A percentile compares a stretch with the other conserved stretches of the same genome.
These are phyloP conservation scores for Lachancea thermotolerans DNA, from an alignment of 805 yeast genomes.

Conservation along the genomic window DNA sequence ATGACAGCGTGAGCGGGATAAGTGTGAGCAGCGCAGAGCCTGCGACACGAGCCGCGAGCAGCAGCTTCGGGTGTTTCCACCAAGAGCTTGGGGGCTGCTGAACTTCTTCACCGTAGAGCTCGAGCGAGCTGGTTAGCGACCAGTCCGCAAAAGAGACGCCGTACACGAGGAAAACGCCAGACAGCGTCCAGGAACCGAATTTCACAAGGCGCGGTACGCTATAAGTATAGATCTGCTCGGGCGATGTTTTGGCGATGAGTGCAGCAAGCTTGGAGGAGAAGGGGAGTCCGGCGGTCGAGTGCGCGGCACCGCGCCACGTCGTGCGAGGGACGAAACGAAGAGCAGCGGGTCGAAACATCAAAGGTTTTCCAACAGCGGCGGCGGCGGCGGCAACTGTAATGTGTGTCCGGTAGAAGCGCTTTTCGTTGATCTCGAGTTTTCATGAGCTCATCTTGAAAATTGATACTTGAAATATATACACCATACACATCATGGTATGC, in stretches of 20 bases:
- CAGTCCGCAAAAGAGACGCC: constrained; percentile 26
- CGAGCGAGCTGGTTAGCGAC: constrained; percentile 20
- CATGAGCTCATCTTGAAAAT: too few relatives aligned
- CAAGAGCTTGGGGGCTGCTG: background rate
- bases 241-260: constrained; percentile 16
- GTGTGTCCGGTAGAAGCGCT: too few relatives aligned
- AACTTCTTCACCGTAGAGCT: constrained; percentile 3
- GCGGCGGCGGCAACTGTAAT: too few relatives aligned
- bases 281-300: constrained; percentile 8
- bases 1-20: constrained; percentile 24
- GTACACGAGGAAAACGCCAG: constrained; percentile 24
- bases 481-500: too few relatives aligned
- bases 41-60: constrained; percentile 15
- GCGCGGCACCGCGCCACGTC: background rate
- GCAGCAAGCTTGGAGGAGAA: constrained; percentile 17
- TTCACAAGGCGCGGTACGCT: constrained; percentile 13
- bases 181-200: constrained; percentile 18
- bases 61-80: constrained; percentile 11
- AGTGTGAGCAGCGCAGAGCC: constrained; percentile 22
- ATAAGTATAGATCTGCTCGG: constrained; percentile 21
- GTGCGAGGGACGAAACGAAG: background rate
- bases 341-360: too few relatives aligned
- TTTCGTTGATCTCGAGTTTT: too few relatives aligned
- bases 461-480: too few relatives aligned
- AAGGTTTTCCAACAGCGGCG: too few relatives aligned